Evolutionary conservation across 2,329 filamentous ascomycete species (phyloP).

Genomic region (Trichoderma afroharzianum): DNA sequence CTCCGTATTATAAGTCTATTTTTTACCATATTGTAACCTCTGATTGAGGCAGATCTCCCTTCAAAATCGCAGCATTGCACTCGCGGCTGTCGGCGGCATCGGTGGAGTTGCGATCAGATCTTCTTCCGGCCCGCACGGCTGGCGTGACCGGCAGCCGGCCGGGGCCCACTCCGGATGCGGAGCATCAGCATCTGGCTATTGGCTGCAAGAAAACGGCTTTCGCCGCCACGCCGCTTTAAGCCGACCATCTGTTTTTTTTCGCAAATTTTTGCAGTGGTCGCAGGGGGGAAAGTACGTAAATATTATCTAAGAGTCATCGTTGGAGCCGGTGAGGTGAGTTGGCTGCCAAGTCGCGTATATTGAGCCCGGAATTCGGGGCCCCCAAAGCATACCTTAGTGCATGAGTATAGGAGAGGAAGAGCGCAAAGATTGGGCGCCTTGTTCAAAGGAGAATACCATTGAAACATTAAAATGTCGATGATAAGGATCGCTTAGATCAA

Average conservation of each 20-base stretch:
- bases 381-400: neutral
- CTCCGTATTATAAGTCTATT: neutral
- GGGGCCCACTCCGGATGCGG: constrained; percentile 17
- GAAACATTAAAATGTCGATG: neutral
- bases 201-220: neutral
- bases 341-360: neutral
- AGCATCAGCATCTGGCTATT: neutral
- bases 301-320: constrained; percentile 1
- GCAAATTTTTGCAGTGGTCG: neutral
- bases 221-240: constrained; percentile 12
- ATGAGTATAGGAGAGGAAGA: neutral
- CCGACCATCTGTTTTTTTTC: neutral
- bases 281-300: neutral
- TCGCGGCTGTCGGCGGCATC: constrained; percentile 28
- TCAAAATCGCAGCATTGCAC: neutral
- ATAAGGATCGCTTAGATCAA: neutral
- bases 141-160: constrained; percentile 20
- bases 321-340: neutral
- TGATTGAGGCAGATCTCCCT: neutral
- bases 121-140: constrained; percentile 11
- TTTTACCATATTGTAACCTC: neutral
- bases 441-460: neutral
- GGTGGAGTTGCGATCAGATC: constrained; percentile 16
- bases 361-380: neutral
- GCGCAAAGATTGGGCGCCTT: neutral